Base-by-base conservation (phyloP, 441 rosid species). In the Capsella rubella region DNA sequence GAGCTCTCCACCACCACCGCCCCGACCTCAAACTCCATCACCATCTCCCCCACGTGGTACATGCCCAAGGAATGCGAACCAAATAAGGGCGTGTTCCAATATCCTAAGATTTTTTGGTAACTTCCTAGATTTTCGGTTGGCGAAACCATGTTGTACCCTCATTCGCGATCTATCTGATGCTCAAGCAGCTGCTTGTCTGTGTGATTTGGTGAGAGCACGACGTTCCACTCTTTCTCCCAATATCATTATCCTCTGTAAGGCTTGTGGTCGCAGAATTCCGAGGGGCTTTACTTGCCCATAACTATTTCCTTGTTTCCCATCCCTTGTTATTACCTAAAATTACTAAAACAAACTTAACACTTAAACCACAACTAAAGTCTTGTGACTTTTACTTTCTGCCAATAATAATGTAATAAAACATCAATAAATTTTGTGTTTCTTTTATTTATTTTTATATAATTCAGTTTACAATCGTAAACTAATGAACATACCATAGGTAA, bases 231-330 rank as follows among this genome's bases (percentile, higher is more conserved):
- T 28, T 5, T 62, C 69, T 42, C 75, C 45, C 45, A 52, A 61
- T 40, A 61, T 71, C 11, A 29, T 40, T 29, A 9, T 71, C 35
- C 50, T 71, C 21, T 71, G 68, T 52, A 51, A 27, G 69, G 53
- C 69, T 40, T 71, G 75, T 18, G 75, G 75, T 10, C 75, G 69
- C 34, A 63, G 62, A 45, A 61, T 71, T 14, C 75, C 75, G 0
- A 42, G 68, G 62, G 69, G 61, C 18, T 71, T 71, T 27, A 61
- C 18, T 4, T 71, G 75, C 53, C 75, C 61, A 51, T 61, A 61
- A 61, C 7, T 7, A 1, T 39, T 49, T n/a, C 29, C 54, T 32
- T 46, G n/a, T 47, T 7, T 21, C 42, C 42, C 42, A 12, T 0
- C 35, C 39, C 11, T 58, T 57, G 47, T 34, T 9, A 43, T 57